Conservation (phyloP, 176 grass and related monocot species). For the Aegilops tauschii region DNA sequence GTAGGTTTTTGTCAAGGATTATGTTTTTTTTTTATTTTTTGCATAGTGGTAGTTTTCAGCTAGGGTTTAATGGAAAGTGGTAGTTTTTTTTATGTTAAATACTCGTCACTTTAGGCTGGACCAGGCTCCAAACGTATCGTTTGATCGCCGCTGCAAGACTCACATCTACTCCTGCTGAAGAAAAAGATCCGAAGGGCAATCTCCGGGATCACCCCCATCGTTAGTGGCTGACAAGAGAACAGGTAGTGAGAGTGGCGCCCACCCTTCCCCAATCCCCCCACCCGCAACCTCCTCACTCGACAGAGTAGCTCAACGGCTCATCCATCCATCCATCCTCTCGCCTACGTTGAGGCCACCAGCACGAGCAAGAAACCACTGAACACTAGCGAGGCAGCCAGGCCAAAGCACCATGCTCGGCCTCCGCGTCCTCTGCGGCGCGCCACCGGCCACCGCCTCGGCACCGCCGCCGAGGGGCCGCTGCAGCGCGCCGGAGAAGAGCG, state of each 20-base stretch:
- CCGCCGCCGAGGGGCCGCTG: neutral
- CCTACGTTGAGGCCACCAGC: neutral
- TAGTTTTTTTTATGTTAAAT: no score
- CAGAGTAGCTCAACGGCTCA: neutral
- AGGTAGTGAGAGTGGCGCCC: neutral
- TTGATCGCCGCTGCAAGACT: neutral
- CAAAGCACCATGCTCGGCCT: conserved; percentile 29
- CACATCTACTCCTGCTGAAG: neutral
- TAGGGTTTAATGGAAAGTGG: no score
- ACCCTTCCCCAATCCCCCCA: neutral
- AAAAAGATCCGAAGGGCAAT: neutral
- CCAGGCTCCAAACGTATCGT: no score
- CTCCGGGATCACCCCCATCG: neutral
- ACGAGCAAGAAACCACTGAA: neutral
- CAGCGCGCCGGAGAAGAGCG: conserved; percentile 14
- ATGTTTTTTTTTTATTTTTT: no score
- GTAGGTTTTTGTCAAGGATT: no score
- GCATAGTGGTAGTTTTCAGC: no score
- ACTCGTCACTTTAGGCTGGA: no score
- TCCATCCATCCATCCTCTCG: neutral
- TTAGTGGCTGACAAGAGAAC: conserved; percentile 38
- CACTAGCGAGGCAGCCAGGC: neutral
- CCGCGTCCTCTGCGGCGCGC: conserved; percentile 16
- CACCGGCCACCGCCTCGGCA: conserved; percentile 3
- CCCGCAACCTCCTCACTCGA: neutral